Evolutionary conservation across 331 rosid species (phyloP).

Genomic region (Arachis monticola): DNA sequence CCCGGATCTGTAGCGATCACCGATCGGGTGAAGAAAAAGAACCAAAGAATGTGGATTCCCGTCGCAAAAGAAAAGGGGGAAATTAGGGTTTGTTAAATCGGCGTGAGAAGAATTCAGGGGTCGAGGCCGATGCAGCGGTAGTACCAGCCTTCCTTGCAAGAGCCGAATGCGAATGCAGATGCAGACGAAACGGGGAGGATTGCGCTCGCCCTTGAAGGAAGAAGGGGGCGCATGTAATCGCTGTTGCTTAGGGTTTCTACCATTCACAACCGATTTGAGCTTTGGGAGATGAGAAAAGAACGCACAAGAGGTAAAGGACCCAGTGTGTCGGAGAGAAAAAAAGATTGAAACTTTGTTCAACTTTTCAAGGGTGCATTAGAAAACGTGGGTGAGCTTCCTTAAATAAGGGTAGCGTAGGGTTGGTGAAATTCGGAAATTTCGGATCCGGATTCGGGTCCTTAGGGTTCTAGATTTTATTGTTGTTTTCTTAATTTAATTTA

Average conservation of each 20-base stretch:
- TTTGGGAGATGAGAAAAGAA: not conserved
- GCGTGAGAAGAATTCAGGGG: conserved; percentile 54
- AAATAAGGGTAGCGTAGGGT: not conserved
- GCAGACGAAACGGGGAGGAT: conserved; percentile 60
- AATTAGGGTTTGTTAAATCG: not conserved
- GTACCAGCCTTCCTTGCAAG: conserved; percentile 98
- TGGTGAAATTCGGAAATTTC: not conserved
- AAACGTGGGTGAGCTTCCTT: not conserved
- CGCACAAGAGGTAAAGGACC: not conserved
- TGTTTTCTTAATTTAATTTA: not conserved
- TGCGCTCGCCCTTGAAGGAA: conserved; percentile 76
- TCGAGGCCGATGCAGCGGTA: conserved; percentile 98
- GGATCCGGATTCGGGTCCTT: not conserved
- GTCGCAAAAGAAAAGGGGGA: not conserved
- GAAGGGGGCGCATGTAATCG: conserved; percentile 82
- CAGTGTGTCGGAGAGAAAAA: not conserved
- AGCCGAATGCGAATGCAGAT: conserved; percentile 73
- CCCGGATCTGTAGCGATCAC: not conserved
- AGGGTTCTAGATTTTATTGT: not conserved
- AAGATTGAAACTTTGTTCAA: too few relatives aligned
- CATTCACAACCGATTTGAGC: conserved; percentile 70
- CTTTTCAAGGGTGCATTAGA: not conserved
- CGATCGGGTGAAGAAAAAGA: not conserved
- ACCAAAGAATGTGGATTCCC: not conserved
- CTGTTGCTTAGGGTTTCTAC: conserved; percentile 68